Evolutionary conservation across 1,139 yeast species (phyloP).

Genomic region (Taphrina sp.): DNA sequence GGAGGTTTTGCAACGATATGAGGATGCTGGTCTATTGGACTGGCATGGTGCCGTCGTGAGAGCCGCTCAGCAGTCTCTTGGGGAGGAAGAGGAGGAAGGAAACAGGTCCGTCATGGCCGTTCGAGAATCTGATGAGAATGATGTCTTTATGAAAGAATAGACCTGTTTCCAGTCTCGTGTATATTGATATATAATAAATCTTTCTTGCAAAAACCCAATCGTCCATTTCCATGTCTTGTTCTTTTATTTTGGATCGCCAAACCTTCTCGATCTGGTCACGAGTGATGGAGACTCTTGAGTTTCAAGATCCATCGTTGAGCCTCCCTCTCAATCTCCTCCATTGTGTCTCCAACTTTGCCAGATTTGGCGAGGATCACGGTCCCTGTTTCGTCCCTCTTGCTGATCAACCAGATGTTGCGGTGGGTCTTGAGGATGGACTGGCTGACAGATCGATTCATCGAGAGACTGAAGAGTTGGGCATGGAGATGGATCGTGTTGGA

Average conservation of each 20-base stretch:
- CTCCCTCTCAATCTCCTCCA: constrained; percentile 10
- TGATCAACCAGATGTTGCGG: constrained; percentile 16
- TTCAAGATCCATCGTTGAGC: neutral
- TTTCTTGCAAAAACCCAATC: too few relatives aligned
- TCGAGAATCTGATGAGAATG: constrained; percentile 3
- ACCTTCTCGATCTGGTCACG: neutral
- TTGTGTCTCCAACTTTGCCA: constrained; percentile 18
- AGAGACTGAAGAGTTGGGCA: neutral
- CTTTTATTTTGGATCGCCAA: too few relatives aligned
- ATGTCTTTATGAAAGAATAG: constrained; percentile 15
- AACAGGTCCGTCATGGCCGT: neutral
- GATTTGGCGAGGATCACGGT: constrained; percentile 11
- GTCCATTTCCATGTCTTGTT: too few relatives aligned
- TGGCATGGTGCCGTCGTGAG: constrained; percentile 48
- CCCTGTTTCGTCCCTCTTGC: constrained; percentile 3
- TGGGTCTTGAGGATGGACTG: constrained; percentile 5
- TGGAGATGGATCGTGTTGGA: constrained; percentile 25
- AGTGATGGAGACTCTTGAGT: neutral
- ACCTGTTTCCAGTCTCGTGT: too few relatives aligned
- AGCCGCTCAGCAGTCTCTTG: constrained; percentile 40
- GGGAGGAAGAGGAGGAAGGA: neutral
- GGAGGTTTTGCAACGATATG: constrained; percentile 39
- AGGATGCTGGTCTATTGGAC: constrained; percentile 42
- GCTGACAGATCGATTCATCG: neutral
- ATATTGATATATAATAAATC: too few relatives aligned